Evolutionary conservation across 1,284 basidiomycete species (phyloP).

Genomic region (Phlebopus sp.): DNA sequence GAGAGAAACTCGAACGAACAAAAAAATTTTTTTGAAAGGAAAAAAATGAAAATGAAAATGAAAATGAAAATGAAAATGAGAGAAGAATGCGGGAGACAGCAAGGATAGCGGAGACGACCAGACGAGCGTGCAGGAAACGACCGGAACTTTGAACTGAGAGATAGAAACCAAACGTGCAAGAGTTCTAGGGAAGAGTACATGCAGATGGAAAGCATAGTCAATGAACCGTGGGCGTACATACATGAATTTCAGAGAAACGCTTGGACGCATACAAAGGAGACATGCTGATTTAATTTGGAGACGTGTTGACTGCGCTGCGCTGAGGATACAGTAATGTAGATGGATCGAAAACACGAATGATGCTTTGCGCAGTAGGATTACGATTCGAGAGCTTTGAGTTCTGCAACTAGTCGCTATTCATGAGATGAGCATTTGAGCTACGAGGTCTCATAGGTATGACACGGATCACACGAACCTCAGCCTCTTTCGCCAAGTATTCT

Average conservation of each 20-base stretch:
- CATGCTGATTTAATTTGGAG: conserved; percentile 20
- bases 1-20: background rate
- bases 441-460: background rate
- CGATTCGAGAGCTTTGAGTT: conserved; percentile 36
- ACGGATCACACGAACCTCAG: conserved; percentile 40
- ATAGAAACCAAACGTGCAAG: conserved; percentile 5
- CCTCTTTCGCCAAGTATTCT: conserved; percentile 43
- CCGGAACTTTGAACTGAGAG: conserved; percentile 7
- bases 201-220: conserved; percentile 13
- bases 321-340: conserved; percentile 28
- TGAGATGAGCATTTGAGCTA: background rate
- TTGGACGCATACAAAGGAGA: conserved; percentile 29
- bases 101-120: conserved; percentile 21
- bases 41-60: too few relatives aligned
- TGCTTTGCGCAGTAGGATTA: conserved; percentile 16
- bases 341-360: conserved; percentile 12
- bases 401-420: conserved; percentile 35
- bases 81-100: conserved; percentile 9
- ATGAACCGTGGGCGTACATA: conserved; percentile 29
- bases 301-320: conserved; percentile 20
- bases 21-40: too few relatives aligned
- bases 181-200: conserved; percentile 27
- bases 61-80: too few relatives aligned
- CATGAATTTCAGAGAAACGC: conserved; percentile 20
- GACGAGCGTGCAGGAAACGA: conserved; percentile 17